Conservation (phyloP, 2,329 filamentous ascomycete genomes). For the Aspergillus sp. region DNA sequence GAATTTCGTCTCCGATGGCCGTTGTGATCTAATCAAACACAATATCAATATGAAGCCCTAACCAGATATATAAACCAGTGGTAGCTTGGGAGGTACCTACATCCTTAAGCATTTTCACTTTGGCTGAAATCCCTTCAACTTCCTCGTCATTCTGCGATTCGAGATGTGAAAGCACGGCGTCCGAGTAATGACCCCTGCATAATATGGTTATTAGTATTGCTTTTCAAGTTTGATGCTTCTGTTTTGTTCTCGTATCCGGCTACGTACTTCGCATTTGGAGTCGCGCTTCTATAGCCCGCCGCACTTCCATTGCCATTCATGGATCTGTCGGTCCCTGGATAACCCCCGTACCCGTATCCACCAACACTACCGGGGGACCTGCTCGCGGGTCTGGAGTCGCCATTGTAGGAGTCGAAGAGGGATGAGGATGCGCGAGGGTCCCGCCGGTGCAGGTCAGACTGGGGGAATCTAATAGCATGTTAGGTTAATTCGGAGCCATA, state of each 20-base stretch:
- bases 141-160: slow-evolving; percentile 94
- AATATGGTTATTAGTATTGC: not conserved
- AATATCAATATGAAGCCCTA: not conserved
- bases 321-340: slow-evolving; percentile 26
- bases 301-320: slow-evolving; percentile 24
- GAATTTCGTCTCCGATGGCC: slow-evolving; percentile 93
- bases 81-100: slow-evolving; percentile 53
- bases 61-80: not conserved
- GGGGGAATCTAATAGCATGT: slow-evolving; percentile 58
- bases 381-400: slow-evolving; percentile 46
- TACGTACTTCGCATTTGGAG: slow-evolving; percentile 67
- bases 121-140: slow-evolving; percentile 84
- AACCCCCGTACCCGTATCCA: slow-evolving; percentile 48
- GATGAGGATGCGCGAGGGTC: slow-evolving; percentile 67
- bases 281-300: slow-evolving; percentile 58
- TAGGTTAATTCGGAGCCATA: not conserved
- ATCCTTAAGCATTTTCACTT: slow-evolving; percentile 85
- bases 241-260: too few species aligned
- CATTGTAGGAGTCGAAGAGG: slow-evolving; percentile 73
- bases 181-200: slow-evolving; percentile 81
- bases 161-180: slow-evolving; percentile 86
- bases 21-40: slow-evolving; percentile 68
- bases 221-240: not conserved
- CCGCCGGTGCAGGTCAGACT: slow-evolving; percentile 67
- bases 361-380: slow-evolving; percentile 50